Base-by-base conservation (phyloP, 257 asterid species). In the Solanum medicagineum region DNA sequence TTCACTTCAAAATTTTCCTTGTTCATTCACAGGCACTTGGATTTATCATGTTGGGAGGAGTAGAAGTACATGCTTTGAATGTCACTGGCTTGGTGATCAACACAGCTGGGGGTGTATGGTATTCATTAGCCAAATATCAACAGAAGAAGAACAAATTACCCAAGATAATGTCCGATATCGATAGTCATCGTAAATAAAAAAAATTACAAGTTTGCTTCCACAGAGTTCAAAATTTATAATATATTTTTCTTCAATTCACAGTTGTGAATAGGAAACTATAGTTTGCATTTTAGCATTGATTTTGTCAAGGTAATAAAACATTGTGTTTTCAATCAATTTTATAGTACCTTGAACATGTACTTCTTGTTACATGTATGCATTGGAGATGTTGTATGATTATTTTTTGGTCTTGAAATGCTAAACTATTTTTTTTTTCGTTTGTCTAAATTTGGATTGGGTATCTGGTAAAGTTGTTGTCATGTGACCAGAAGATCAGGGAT, bases 61-160 rank as follows among this genome's bases (percentile, higher is more conserved):
- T 96, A 63, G 92, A 93, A 90, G 93, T 96, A 55, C 98, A 94
- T 40, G 97, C 95, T 19, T 79, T 95, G 90, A 96, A 96, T 53
- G 96, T 94, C 55, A 89, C 92, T 0, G 99, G 99, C 32, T 89
- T 96, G 5, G 92, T 96, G 24, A 93, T 96, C 94, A 96, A 95
- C 92, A 94, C 98, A 1, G 92, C 92, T 0, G 99, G 99, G 44
- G 99, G 99, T 1, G 87, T 96, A 49, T 96, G 97, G 99, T 96
- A 96, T 90, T 92, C 99, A 2, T 57, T 80, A 3, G 96, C 99
- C 0, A 96, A 96, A 88, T 96, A 94, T 90, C 92, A 92, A 74
- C 97, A 92, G 86, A 95, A 95, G 94, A 91, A 79, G 90, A 88
- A 45, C 90, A 96, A 90, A 88, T 65, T 92, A 86, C 96, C 98